Evolutionary conservation across 257 asterid genomes (phyloP).

Genomic region (Penstemon eatonii): DNA sequence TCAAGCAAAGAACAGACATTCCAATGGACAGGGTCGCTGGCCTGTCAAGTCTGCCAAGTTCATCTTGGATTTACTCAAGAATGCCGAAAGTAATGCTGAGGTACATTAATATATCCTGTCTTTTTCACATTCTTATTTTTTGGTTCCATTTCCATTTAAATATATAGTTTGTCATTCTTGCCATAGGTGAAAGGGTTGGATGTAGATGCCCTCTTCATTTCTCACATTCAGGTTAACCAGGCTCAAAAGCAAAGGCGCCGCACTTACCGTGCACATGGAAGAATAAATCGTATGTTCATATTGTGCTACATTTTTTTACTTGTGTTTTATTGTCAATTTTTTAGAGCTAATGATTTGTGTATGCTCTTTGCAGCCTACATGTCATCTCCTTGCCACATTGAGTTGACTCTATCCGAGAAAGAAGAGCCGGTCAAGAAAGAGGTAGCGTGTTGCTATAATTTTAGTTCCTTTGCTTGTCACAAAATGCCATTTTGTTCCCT

Average conservation of each 20-base stretch:
- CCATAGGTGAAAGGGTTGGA: slow-evolving; percentile 71
- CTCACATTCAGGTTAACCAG: slow-evolving; percentile 75
- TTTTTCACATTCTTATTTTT: not conserved
- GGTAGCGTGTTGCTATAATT: slow-evolving; percentile 25
- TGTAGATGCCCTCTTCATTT: slow-evolving; percentile 69
- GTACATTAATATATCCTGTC: slow-evolving; percentile 28
- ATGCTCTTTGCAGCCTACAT: slow-evolving; percentile 49
- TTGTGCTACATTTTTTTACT: not conserved
- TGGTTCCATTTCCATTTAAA: not conserved
- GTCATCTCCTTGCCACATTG: slow-evolving; percentile 81
- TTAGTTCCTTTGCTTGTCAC: not conserved
- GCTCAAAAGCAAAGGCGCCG: slow-evolving; percentile 78
- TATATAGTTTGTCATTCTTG: not conserved
- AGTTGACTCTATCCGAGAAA: slow-evolving; percentile 61
- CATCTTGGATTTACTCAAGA: slow-evolving; percentile 72
- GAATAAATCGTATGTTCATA: slow-evolving; percentile 57
- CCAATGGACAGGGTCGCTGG: slow-evolving; percentile 95
- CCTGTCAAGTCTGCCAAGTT: slow-evolving; percentile 79
- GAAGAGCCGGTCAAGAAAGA: slow-evolving; percentile 73
- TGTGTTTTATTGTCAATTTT: not conserved
- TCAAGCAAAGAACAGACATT: slow-evolving; percentile 87
- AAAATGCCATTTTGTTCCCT: not conserved
- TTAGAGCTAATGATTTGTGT: slow-evolving; percentile 8
- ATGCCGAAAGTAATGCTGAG: slow-evolving; percentile 93
- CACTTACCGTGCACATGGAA: slow-evolving; percentile 77